These are phyloP conservation scores for Blastocystis hominis DNA, from an alignment of 352 stramenopile genomes.

Conservation along the genomic window DNA sequence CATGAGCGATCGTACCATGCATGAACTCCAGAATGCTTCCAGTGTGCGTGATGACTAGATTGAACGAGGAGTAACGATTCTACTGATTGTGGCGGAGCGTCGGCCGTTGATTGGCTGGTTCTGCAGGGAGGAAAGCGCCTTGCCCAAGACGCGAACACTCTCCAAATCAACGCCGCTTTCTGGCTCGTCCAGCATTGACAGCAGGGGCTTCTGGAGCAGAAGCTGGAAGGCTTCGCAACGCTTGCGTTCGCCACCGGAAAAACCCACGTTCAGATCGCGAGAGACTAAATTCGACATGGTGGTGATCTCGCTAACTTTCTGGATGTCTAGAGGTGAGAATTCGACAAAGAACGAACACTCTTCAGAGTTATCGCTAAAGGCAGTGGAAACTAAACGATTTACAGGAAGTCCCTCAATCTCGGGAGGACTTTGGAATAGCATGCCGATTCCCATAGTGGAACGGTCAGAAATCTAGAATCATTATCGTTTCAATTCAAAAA, in stretches of 20 bases:
- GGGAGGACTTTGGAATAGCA: conserved; percentile 56
- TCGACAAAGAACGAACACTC: neutral
- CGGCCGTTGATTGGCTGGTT: neutral
- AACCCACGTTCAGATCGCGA: conserved; percentile 55
- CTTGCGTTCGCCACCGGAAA: conserved; percentile 52
- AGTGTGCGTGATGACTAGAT: conserved; percentile 53
- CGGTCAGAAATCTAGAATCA: conserved; percentile 28
- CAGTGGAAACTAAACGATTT: conserved; percentile 1
- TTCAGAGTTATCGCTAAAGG: conserved; percentile 4
- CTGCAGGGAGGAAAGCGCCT: conserved; percentile 29
- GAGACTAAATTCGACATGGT: conserved; percentile 30
- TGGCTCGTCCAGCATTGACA: conserved; percentile 50
- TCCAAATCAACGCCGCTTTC: conserved; percentile 51
- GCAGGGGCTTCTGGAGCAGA: conserved; percentile 43
- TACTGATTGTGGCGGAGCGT: conserved; percentile 45
- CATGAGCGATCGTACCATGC: conserved; percentile 25
- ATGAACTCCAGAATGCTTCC: conserved; percentile 51
- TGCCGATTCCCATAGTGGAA: conserved; percentile 49
- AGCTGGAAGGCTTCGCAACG: conserved; percentile 56
- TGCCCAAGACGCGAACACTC: conserved; percentile 36
- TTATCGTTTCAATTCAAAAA: neutral
- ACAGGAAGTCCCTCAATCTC: conserved; percentile 50
- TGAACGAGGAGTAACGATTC: neutral
- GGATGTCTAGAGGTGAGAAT: conserved; percentile 15
- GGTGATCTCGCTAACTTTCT: conserved; percentile 10